Base-by-base conservation (phyloP, 768 basidiomycete species). In the Tephrocybe sp. region DNA sequence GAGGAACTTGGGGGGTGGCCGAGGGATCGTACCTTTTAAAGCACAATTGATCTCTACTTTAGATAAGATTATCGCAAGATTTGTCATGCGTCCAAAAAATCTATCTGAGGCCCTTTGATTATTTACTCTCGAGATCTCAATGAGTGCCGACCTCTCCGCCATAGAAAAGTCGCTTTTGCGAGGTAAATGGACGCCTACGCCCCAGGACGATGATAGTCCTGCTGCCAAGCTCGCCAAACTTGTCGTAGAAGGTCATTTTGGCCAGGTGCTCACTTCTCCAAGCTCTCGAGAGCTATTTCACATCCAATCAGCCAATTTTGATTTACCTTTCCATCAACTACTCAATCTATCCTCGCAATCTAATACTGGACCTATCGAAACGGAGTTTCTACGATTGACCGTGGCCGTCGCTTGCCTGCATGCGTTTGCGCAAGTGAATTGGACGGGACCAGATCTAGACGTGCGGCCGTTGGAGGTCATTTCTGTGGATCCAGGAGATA, bases 381-480 rank as follows among this genome's bases (percentile, higher is more conserved):
- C 65, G 12, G 88, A 89, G 64, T 60, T 86, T 17, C 53, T 76
- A 33, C 77, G 76, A 26, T 72, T 98, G 34, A 66, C 80, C 10
- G 56, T 92, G 9, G 92, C 83, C 0, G 76, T 96, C 9, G 84
- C 92, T 5, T 87, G 86, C 55, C 74, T 98, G 19, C 92, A 97
- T 56, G 83, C 90, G 0, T 99, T 95, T 71, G 75, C 94, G 4
- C 97, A 99, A 65, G 77, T 75, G 23, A 99, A 99, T 68, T 99
- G 94, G 93, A 98, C 95, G 0, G 97, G 97, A 5, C 97, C 97
- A 2, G 79, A 89, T 60, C 77, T 97, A 38, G 72, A 83, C 52
- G 65, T 94, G 54, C 66, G 68, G 55, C 72, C 79, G 20, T 57
- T 74, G 42, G 74, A 79, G 48, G 56, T 77, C 34, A 55, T 78